These are phyloP conservation scores for Cyphellophora europaea DNA, from an alignment of 2,329 filamentous ascomycete genomes.

Conservation along the genomic window DNA sequence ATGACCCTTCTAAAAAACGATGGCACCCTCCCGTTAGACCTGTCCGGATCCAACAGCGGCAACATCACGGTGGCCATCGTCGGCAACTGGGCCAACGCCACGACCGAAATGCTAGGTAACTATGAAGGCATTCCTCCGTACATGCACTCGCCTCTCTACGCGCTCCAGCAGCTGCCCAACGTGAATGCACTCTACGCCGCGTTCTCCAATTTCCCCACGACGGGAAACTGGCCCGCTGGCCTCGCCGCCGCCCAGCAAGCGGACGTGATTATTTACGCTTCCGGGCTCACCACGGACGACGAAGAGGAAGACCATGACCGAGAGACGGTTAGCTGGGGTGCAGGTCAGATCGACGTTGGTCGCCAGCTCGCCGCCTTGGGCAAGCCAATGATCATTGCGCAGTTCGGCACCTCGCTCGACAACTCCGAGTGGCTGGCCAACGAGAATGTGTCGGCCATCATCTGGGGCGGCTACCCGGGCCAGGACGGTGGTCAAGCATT, in stretches of 20 bases:
- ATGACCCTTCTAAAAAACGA: slow-evolving; percentile 46
- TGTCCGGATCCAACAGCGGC: slow-evolving; percentile 26
- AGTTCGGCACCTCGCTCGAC: slow-evolving; percentile 37
- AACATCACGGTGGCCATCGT: slow-evolving; percentile 43
- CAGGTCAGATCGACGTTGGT: slow-evolving; percentile 32
- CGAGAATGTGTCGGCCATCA: slow-evolving; percentile 29
- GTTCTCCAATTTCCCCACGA: slow-evolving; percentile 23
- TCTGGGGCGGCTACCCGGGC: slow-evolving; percentile 37
- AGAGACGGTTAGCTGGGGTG: slow-evolving; percentile 32
- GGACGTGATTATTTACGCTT: slow-evolving; percentile 30
- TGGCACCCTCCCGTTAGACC: slow-evolving; percentile 31
- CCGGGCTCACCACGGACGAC: slow-evolving; percentile 32
- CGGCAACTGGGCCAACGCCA: slow-evolving; percentile 50
- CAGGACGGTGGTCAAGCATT: slow-evolving; percentile 34
- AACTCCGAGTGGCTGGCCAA: slow-evolving; percentile 29
- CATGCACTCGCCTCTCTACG: slow-evolving; percentile 43
- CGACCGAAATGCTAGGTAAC: slow-evolving; percentile 49
- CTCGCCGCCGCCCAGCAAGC: slow-evolving; percentile 25
- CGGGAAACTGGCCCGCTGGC: slow-evolving; percentile 24
- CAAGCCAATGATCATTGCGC: slow-evolving; percentile 32
- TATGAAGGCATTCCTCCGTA: slow-evolving; percentile 50
- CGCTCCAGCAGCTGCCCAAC: slow-evolving; percentile 36
- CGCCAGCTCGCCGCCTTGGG: slow-evolving; percentile 24
- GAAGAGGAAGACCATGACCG: slow-evolving; percentile 34
- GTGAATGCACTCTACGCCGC: slow-evolving; percentile 37